Conservation (phyloP, 2,329 filamentous ascomycete species). For the Botryotinia globosa region DNA sequence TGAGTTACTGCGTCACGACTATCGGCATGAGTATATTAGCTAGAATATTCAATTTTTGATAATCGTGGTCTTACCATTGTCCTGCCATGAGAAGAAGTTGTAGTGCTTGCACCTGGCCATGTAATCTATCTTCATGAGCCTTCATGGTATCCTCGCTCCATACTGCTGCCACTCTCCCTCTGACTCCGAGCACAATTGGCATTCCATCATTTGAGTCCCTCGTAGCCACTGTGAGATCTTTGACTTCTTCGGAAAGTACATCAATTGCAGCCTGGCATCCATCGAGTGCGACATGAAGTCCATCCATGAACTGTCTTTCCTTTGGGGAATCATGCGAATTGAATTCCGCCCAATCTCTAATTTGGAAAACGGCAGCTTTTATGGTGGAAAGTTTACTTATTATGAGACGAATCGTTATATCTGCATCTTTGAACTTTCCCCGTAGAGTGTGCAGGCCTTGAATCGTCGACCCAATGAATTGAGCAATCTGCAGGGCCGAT, state of each 20-base stretch:
- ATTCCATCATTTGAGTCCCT: not conserved
- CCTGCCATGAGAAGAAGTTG: conserved; percentile 22
- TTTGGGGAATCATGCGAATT: conserved; percentile 26
- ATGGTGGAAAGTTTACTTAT: conserved; percentile 21
- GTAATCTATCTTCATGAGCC: conserved; percentile 19
- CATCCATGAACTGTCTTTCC: conserved; percentile 35
- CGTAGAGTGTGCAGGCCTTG: conserved; percentile 21
- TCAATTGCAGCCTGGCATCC: conserved; percentile 41
- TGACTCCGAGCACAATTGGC: not conserved
- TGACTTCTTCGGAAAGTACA: conserved; percentile 40
- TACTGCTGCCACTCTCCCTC: not conserved
- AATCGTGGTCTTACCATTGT: conserved; percentile 18
- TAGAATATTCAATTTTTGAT: not conserved
- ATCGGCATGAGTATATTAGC: not conserved
- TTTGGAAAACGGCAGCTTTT: conserved; percentile 22
- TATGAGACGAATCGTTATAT: conserved; percentile 21
- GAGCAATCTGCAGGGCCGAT: conserved; percentile 14
- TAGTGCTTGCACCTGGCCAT: conserved; percentile 22
- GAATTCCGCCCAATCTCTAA: conserved; percentile 23
- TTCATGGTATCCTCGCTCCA: conserved; percentile 24
- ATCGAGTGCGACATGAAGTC: conserved; percentile 39
- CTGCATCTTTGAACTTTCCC: conserved; percentile 21
- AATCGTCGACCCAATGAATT: conserved; percentile 19
- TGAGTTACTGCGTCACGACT: conserved; percentile 18
- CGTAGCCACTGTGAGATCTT: conserved; percentile 5